Conservation (phyloP, 2,329 filamentous ascomycete species). For the Dactylellina leptospora region DNA sequence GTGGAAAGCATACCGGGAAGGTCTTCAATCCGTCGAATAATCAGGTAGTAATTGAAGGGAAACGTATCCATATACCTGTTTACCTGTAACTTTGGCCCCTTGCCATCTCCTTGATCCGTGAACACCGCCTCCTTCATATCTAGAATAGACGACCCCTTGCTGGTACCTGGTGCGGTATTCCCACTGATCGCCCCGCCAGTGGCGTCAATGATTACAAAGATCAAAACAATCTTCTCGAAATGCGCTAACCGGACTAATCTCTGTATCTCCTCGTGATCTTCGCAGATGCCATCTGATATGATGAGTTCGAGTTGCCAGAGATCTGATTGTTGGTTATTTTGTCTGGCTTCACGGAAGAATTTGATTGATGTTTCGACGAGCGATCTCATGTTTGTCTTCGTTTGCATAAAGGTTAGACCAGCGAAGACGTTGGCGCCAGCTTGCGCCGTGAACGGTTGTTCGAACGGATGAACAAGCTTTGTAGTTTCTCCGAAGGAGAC, state of each 20-base stretch:
- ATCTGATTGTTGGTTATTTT: constrained; percentile 68
- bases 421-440: constrained; percentile 84
- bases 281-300: constrained; percentile 91
- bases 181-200: constrained; percentile 64
- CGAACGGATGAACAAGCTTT: constrained; percentile 85
- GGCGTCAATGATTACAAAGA: constrained; percentile 92
- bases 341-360: constrained; percentile 79
- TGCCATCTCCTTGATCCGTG: constrained; percentile 71
- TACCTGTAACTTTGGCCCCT: constrained; percentile 74
- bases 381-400: constrained; percentile 82
- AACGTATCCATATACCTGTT: constrained; percentile 94
- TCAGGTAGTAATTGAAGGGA: constrained; percentile 95
- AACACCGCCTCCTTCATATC: constrained; percentile 90
- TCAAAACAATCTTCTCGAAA: constrained; percentile 95
- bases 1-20: constrained; percentile 87
- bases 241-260: constrained; percentile 84
- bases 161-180: constrained; percentile 10
- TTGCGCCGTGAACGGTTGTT: constrained; percentile 80
- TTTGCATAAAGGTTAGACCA: constrained; percentile 84
- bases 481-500: constrained; percentile 87
- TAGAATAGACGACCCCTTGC: constrained; percentile 68
- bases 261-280: constrained; percentile 84
- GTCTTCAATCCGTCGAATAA: constrained; percentile 90
- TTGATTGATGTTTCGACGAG: constrained; percentile 79
- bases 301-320: constrained; percentile 96